Percentiles rank a stretch among this genome's conserved stretches.
phyloP scores from a whole-genome alignment of 1,139 yeast genomes.

The Candida pseudoviswanathii region DNA sequence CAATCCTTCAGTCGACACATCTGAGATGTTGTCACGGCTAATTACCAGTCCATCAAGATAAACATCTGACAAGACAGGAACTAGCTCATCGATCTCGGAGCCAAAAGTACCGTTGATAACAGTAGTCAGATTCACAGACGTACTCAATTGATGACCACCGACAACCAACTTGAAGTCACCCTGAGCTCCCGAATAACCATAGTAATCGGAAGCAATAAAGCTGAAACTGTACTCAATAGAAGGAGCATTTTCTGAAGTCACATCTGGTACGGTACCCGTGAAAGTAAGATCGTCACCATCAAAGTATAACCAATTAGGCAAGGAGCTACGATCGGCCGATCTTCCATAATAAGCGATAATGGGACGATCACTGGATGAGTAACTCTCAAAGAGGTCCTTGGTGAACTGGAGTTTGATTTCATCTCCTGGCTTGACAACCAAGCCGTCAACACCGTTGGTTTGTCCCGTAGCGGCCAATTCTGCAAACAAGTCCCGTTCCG shows the following conservation, averaged over 20 bases:
- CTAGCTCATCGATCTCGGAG: slow-evolving; percentile 50
- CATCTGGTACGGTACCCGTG: slow-evolving; percentile 85
- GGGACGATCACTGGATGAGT: slow-evolving; percentile 43
- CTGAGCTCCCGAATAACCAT: slow-evolving; percentile 73
- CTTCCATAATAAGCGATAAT: slow-evolving; percentile 82
- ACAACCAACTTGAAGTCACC: slow-evolving; percentile 72
- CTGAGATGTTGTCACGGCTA: slow-evolving; percentile 52
- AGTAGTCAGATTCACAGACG: slow-evolving; percentile 54
- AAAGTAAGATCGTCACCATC: slow-evolving; percentile 65
- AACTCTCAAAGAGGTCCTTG: slow-evolving; percentile 52
- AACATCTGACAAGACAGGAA: slow-evolving; percentile 63
- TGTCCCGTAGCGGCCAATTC: slow-evolving; percentile 59
- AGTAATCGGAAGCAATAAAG: slow-evolving; percentile 77
- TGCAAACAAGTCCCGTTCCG: slow-evolving; percentile 42
- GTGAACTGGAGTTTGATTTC: slow-evolving; percentile 65
- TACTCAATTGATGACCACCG: slow-evolving; percentile 85
- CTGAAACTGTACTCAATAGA: slow-evolving; percentile 72
- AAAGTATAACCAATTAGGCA: slow-evolving; percentile 87
- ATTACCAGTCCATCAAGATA: slow-evolving; percentile 60
- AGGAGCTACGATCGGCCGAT: slow-evolving; percentile 76
- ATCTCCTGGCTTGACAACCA: slow-evolving; percentile 73
- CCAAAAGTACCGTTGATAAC: slow-evolving; percentile 69
- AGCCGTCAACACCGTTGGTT: slow-evolving; percentile 73
- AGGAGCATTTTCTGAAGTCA: slow-evolving; percentile 85
- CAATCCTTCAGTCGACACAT: slow-evolving; percentile 47